Percentiles rank a stretch among this genome's conserved stretches.
phyloP scores from a whole-genome alignment of 306 rosid species.

The Senna siamea region DNA sequence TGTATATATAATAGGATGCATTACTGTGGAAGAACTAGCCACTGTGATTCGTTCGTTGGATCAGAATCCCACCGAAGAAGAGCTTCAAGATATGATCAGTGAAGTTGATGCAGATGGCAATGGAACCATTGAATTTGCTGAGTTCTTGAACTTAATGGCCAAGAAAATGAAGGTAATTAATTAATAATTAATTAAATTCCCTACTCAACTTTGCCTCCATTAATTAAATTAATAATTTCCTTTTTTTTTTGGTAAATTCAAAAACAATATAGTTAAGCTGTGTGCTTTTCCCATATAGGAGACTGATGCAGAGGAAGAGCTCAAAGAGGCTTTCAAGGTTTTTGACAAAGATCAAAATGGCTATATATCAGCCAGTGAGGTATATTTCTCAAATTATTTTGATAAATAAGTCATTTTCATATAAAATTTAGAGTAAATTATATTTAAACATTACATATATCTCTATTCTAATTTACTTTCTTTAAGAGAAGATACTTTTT shows the following conservation, averaged over 20 bases:
- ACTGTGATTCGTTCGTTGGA: slow-evolving; percentile 93
- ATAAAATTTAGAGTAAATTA: too few species aligned
- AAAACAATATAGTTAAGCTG: too few species aligned
- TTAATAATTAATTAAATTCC: too few species aligned
- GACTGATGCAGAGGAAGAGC: slow-evolving; percentile 87
- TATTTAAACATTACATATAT: too few species aligned
- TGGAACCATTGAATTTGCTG: slow-evolving; percentile 88
- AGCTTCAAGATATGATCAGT: slow-evolving; percentile 84
- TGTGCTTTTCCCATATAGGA: slow-evolving; percentile 47
- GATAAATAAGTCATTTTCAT: too few species aligned
- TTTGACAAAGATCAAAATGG: slow-evolving; percentile 97
- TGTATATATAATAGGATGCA: slow-evolving; percentile 80
- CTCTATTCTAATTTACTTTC: too few species aligned
- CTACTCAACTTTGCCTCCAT: too few species aligned
- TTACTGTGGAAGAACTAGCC: slow-evolving; percentile 91
- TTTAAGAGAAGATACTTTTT: too few species aligned
- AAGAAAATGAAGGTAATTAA: slow-evolving; percentile 75
- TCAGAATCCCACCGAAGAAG: slow-evolving; percentile 95
- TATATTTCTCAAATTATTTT: too few species aligned
- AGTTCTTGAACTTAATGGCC: slow-evolving; percentile 86
- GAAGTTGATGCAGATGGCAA: slow-evolving; percentile 89
- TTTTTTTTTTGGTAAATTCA: too few species aligned
- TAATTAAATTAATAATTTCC: too few species aligned
- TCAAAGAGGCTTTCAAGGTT: slow-evolving; percentile 91
- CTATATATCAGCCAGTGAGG: slow-evolving; percentile 92